Evolutionary conservation across 106 monocot genomes (phyloP).

Genomic region (Narthecium ossifragum): DNA sequence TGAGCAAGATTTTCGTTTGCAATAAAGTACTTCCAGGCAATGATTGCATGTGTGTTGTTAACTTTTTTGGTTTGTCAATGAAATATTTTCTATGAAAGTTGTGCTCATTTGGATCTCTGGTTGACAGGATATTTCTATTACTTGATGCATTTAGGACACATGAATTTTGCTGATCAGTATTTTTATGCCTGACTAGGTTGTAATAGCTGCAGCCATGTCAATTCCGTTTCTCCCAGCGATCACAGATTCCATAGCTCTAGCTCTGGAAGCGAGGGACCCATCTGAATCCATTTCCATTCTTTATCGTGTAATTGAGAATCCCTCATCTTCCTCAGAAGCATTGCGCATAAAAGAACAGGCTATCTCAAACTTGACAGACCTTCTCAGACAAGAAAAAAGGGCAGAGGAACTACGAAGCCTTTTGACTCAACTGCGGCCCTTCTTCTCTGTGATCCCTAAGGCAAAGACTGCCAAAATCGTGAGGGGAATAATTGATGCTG

Average conservation of each 20-base stretch:
- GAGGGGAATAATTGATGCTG: conserved; percentile 15
- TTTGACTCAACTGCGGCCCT: conserved; percentile 10
- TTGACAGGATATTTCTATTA: too few species aligned
- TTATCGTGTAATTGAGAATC: conserved; percentile 9
- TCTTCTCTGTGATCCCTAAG: conserved; percentile 14
- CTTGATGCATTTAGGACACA: too few species aligned
- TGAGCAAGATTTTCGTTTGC: too few species aligned
- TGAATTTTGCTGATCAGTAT: too few species aligned
- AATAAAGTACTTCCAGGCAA: too few species aligned
- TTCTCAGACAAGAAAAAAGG: conserved; percentile 13
- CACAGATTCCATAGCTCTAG: conserved; percentile 10
- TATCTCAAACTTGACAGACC: conserved; percentile 7
- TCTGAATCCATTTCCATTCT: conserved; percentile 14
- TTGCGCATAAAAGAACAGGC: conserved; percentile 18
- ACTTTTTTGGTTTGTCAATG: too few species aligned
- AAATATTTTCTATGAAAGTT: too few species aligned
- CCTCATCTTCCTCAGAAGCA: conserved; percentile 12
- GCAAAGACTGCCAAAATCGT: conserved; percentile 16
- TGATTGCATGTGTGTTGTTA: too few species aligned
- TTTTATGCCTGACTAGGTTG: too few species aligned
- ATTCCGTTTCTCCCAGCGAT: conserved; percentile 2
- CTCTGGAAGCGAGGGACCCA: conserved; percentile 13
- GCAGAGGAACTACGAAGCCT: conserved; percentile 13
- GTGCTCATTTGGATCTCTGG: too few species aligned
- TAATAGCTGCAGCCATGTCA: conserved; percentile 11